Evolutionary conservation across 2,329 filamentous ascomycete genomes (phyloP), one percentile per base, ranked within the genome.

Genomic region (Nemania abortiva): DNA sequence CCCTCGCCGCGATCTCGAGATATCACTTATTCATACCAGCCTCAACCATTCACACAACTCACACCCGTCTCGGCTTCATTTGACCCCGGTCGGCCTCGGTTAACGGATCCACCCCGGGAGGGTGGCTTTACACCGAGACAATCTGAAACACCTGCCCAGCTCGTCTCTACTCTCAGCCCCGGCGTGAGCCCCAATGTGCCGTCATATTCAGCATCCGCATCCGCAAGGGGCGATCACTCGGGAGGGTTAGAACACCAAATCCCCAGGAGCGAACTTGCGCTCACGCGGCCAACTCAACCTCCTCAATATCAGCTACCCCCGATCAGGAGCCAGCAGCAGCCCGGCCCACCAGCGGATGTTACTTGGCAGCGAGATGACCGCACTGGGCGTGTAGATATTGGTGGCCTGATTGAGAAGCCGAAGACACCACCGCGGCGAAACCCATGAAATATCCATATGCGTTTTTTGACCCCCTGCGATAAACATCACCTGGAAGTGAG

Each of bases 391-490:
- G 85, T 90, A 57, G 88, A 89, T 73, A 90, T 91, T 70, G 87
- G 85, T 11, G 88, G 88, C 1, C 82, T 89, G 75, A 87, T 92
- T 74, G 89, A 89, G 72, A 87, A 84, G 78, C 84, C 86, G 27
- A 85, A 85, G 73, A 82, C 77, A 72, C 56, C 77, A 71, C 70
- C 76, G 22, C 73, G 72, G 57, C 73, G 71, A 53, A 71, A 72
- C 47, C 58, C 67, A 60, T 67, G 47, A 66, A 37, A 29, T 22
- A 50, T 49, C 34, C 22, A 31, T 49, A 27, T 56, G 24, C 54
- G 49, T 55, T 52, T 24, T 37, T 56, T 45, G 22, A 58, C 1
- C 29, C 20, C 24, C 53, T 53, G 20, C 5, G 22, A 45, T 18
- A 45, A 52, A 42, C 50, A 58, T 56, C 31, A 20, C 24, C 54